phyloP scores from a whole-genome alignment of 1,139 yeast genomes.

The Maudiozyma humilis region DNA sequence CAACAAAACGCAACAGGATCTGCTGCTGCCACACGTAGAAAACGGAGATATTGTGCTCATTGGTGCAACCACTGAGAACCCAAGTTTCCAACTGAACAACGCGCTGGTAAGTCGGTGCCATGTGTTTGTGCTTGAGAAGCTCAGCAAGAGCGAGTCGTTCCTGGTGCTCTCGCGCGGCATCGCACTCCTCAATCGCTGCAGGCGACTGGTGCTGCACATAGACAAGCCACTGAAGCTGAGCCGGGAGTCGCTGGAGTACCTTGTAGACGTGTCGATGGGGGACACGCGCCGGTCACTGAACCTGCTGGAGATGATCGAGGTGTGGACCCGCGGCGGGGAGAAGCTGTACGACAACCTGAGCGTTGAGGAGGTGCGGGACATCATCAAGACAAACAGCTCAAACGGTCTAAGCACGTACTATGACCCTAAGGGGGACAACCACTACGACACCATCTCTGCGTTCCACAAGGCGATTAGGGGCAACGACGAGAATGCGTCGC shows the following conservation, averaged over 20 bases:
- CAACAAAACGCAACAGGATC: slow-evolving; percentile 83
- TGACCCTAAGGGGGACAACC: slow-evolving; percentile 84
- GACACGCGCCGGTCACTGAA: slow-evolving; percentile 83
- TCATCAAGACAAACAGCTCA: slow-evolving; percentile 28
- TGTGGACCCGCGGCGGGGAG: slow-evolving; percentile 21
- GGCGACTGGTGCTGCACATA: slow-evolving; percentile 37
- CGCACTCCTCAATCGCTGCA: slow-evolving; percentile 48
- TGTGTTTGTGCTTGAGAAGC: slow-evolving; percentile 69
- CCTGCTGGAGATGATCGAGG: slow-evolving; percentile 53
- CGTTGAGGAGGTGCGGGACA: slow-evolving; percentile 11
- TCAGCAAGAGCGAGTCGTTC: slow-evolving; percentile 47
- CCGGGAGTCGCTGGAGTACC: slow-evolving; percentile 53
- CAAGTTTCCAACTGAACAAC: slow-evolving; percentile 81
- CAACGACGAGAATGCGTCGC: slow-evolving; percentile 77
- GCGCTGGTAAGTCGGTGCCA: slow-evolving; percentile 85
- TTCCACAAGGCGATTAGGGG: slow-evolving; percentile 90
- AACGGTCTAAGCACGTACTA: slow-evolving; percentile 45
- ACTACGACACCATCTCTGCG: slow-evolving; percentile 90
- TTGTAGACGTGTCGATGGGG: slow-evolving; percentile 78
- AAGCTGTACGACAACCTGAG: slow-evolving; percentile 9
- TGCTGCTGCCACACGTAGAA: slow-evolving; percentile 67
- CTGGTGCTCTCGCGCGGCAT: slow-evolving; percentile 58
- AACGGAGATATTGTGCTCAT: slow-evolving; percentile 58
- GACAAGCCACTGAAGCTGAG: slow-evolving; percentile 40
- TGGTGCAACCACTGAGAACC: slow-evolving; percentile 97